These are phyloP conservation scores for Sisymbrium altissimum DNA, from an alignment of 345 rosid genomes.

Conservation along the genomic window DNA sequence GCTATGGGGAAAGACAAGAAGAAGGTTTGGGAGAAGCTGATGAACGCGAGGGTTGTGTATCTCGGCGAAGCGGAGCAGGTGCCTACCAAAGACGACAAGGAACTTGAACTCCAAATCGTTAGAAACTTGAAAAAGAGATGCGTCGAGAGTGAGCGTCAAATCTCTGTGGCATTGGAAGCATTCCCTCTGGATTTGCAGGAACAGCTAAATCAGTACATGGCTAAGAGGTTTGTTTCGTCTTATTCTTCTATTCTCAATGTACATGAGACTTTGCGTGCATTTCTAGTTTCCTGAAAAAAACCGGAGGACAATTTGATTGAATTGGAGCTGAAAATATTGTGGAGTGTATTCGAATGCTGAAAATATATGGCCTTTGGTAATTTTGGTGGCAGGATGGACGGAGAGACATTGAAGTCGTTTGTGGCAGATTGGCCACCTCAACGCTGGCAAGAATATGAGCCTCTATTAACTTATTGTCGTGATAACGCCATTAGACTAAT, in stretches of 20 bases:
- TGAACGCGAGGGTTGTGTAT: conserved; percentile 77
- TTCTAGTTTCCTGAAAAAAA: too few species aligned
- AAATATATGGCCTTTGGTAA: background rate
- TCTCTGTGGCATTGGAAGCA: conserved; percentile 75
- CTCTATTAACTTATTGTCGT: conserved; percentile 74
- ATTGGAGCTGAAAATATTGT: too few species aligned
- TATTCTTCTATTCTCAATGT: too few species aligned
- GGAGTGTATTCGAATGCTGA: background rate
- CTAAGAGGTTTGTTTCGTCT: conserved; percentile 76
- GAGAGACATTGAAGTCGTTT: conserved; percentile 63
- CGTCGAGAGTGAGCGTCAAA: conserved; percentile 49
- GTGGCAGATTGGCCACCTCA: conserved; percentile 65
- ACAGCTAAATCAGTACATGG: conserved; percentile 62
- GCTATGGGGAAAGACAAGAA: conserved; percentile 82
- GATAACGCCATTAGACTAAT: conserved; percentile 67
- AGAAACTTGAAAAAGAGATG: conserved; percentile 60
- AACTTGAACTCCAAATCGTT: conserved; percentile 71
- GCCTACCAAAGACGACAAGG: conserved; percentile 74
- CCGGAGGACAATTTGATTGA: too few species aligned
- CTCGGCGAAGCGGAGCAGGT: conserved; percentile 96
- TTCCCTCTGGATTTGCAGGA: conserved; percentile 76
- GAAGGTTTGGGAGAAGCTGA: conserved; percentile 83
- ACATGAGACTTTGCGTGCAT: too few species aligned
- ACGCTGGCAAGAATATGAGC: conserved; percentile 85
- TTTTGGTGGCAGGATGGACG: conserved; percentile 68